phyloP scores from a whole-genome alignment of 495 filamentous ascomycete genomes.

The Penicillium samsonianum region DNA sequence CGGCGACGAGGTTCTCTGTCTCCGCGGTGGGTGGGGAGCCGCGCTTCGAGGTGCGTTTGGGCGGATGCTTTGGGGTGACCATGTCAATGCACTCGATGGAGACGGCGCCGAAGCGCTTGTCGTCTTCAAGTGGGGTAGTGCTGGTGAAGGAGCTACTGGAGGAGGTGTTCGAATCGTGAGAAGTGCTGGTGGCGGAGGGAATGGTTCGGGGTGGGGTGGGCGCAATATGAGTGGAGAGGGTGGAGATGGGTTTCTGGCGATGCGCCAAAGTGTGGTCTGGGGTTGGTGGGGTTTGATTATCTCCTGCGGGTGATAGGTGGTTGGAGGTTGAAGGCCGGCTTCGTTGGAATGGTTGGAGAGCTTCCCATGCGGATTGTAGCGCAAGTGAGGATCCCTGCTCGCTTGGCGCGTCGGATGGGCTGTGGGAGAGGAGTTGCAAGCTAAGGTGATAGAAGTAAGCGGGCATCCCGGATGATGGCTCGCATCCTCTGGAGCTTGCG shows the following conservation, averaged over 20 bases:
- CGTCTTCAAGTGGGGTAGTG: slow-evolving; percentile 37
- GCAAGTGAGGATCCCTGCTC: slow-evolving; percentile 28
- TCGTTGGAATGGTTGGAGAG: slow-evolving; percentile 44
- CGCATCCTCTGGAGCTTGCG: slow-evolving; percentile 24
- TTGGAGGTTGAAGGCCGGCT: slow-evolving; percentile 19
- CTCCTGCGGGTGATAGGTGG: slow-evolving; percentile 5
- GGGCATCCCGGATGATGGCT: slow-evolving; percentile 59
- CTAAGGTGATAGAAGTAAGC: slow-evolving; percentile 90
- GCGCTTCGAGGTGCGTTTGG: slow-evolving; percentile 18
- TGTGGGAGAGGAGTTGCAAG: slow-evolving; percentile 67
- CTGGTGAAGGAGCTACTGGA: slow-evolving; percentile 4
- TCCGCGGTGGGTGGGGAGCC: slow-evolving; percentile 7
- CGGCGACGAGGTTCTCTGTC: slow-evolving; percentile 42
- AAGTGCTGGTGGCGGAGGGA: not conserved
- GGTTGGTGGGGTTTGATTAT: slow-evolving; percentile 1
- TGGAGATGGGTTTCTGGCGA: slow-evolving; percentile 3
- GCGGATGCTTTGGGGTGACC: slow-evolving; percentile 38
- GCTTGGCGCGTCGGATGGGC: slow-evolving; percentile 39
- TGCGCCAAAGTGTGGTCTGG: slow-evolving; percentile 3
- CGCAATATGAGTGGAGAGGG: not conserved
- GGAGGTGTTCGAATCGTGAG: not conserved
- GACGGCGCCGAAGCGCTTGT: slow-evolving; percentile 66
- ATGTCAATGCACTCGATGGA: slow-evolving; percentile 70
- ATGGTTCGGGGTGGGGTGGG: slow-evolving; percentile 3
- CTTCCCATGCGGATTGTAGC: slow-evolving; percentile 45